Evolutionary conservation across 768 basidiomycete species (phyloP).

Genomic region (Psilocybe subaeruginosa): DNA sequence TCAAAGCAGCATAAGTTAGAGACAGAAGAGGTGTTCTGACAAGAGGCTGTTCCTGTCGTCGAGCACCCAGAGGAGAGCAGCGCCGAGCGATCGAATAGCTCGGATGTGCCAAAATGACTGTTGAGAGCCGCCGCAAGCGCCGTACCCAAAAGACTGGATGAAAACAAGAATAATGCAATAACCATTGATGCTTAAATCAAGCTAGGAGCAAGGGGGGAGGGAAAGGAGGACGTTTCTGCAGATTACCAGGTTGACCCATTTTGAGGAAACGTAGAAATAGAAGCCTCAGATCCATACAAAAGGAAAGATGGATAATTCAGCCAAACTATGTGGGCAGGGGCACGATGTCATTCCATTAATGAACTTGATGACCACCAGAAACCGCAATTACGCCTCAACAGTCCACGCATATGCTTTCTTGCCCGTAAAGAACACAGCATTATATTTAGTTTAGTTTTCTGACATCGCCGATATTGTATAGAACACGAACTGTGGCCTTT

Average conservation of each 20-base stretch:
- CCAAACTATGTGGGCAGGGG: neutral
- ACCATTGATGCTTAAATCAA: neutral
- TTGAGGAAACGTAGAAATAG: slow-evolving; percentile 8
- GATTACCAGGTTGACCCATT: neutral
- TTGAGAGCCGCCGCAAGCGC: slow-evolving; percentile 12
- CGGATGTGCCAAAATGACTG: slow-evolving; percentile 13
- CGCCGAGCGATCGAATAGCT: slow-evolving; percentile 26
- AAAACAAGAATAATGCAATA: slow-evolving; percentile 5
- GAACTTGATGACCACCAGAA: neutral
- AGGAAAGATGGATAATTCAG: neutral
- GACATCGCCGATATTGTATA: neutral
- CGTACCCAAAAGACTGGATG: slow-evolving; percentile 9
- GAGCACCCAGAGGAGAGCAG: slow-evolving; percentile 55
- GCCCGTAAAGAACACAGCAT: neutral
- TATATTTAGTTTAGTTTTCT: neutral
- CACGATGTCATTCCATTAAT: slow-evolving; percentile 10
- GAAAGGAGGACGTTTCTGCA: neutral
- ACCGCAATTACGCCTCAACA: neutral
- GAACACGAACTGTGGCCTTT: neutral
- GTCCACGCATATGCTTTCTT: neutral
- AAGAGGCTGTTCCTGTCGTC: slow-evolving; percentile 51
- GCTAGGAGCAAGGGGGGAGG: neutral
- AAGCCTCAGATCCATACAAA: neutral
- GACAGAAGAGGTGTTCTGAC: slow-evolving; percentile 50
- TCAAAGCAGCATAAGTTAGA: slow-evolving; percentile 67